Evolutionary conservation across 371 early-diverging fungal species (phyloP).

Genomic region (Dinochytrium kinnereticum): DNA sequence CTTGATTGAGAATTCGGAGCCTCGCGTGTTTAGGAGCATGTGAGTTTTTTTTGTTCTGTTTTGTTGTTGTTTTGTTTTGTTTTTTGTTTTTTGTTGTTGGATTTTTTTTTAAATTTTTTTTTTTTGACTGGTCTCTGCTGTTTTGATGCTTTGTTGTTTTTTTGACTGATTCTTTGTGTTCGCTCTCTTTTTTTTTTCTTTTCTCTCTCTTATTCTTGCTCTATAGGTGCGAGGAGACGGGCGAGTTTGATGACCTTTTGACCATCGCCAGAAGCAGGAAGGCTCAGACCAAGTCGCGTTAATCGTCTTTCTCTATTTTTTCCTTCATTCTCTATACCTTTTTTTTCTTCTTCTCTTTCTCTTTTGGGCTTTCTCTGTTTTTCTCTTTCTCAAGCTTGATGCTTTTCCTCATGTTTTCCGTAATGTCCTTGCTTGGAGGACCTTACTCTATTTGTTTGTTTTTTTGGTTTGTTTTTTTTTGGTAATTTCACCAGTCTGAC

Average conservation of each 20-base stretch:
- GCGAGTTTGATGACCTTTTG: conserved; percentile 36
- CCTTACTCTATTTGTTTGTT: too few relatives aligned
- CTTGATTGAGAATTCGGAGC: conserved; percentile 12
- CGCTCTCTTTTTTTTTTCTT: too few relatives aligned
- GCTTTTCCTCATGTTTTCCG: not conserved
- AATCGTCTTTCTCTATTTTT: not conserved
- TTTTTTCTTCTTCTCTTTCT: not conserved
- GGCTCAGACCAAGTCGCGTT: not conserved
- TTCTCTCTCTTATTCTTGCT: not conserved
- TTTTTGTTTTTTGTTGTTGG: not conserved
- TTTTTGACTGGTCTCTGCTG: too few relatives aligned
- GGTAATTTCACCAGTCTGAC: too few relatives aligned
- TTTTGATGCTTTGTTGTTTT: too few relatives aligned
- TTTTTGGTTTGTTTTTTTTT: too few relatives aligned
- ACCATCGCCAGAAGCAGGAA: conserved; percentile 24
- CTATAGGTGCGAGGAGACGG: conserved; percentile 35
- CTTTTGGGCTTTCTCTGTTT: not conserved
- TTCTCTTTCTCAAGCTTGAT: not conserved
- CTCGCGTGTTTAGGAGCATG: not conserved
- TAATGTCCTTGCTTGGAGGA: too few relatives aligned
- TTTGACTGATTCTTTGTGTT: too few relatives aligned
- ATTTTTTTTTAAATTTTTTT: too few relatives aligned
- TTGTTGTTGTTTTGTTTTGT: not conserved
- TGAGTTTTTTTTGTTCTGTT: not conserved
- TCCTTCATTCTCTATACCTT: not conserved